A percentile compares a stretch with the other conserved stretches of the same genome.
phyloP scores from a whole-genome alignment of 768 basidiomycete genomes.

The Coprinopsis strossmayeri region DNA sequence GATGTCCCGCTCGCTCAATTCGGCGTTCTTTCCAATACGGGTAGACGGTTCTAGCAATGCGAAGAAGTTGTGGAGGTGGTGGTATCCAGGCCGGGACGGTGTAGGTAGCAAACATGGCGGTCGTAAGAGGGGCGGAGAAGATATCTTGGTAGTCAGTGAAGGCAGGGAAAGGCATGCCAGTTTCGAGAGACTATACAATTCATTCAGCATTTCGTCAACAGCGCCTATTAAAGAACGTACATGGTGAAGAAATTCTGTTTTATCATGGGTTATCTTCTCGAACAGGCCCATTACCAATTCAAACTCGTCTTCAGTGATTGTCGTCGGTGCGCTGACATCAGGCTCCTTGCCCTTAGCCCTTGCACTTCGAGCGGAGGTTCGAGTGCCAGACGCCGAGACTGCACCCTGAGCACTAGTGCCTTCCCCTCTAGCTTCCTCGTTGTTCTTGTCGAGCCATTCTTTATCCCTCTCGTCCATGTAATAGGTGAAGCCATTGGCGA shows the following conservation, averaged over 20 bases:
- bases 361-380: slow-evolving; percentile 57
- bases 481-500: slow-evolving; percentile 77
- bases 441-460: slow-evolving; percentile 91
- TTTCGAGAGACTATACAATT: slow-evolving; percentile 49
- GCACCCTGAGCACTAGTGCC: slow-evolving; percentile 77
- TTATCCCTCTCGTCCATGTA: slow-evolving; percentile 96
- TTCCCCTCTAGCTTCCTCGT: slow-evolving; percentile 79
- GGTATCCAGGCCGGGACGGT: slow-evolving; percentile 66
- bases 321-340: slow-evolving; percentile 54
- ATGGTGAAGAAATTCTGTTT: slow-evolving; percentile 83
- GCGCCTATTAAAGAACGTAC: slow-evolving; percentile 39
- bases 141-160: slow-evolving; percentile 69
- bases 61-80: slow-evolving; percentile 49
- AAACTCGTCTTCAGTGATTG: slow-evolving; percentile 86
- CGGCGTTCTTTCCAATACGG: slow-evolving; percentile 89
- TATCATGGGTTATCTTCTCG: slow-evolving; percentile 87
- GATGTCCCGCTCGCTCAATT: slow-evolving; percentile 69
- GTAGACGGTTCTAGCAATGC: slow-evolving; percentile 70
- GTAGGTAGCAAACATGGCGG: slow-evolving; percentile 65
- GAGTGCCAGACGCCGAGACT: slow-evolving; percentile 43
- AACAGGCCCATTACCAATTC: slow-evolving; percentile 94
- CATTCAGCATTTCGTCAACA: not conserved
- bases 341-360: slow-evolving; percentile 85
- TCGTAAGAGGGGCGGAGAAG: slow-evolving; percentile 52
- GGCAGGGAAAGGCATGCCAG: slow-evolving; percentile 62